These are phyloP conservation scores for Lignosus rhinocerotis DNA, from an alignment of 1,284 basidiomycete genomes.

Conservation along the genomic window DNA sequence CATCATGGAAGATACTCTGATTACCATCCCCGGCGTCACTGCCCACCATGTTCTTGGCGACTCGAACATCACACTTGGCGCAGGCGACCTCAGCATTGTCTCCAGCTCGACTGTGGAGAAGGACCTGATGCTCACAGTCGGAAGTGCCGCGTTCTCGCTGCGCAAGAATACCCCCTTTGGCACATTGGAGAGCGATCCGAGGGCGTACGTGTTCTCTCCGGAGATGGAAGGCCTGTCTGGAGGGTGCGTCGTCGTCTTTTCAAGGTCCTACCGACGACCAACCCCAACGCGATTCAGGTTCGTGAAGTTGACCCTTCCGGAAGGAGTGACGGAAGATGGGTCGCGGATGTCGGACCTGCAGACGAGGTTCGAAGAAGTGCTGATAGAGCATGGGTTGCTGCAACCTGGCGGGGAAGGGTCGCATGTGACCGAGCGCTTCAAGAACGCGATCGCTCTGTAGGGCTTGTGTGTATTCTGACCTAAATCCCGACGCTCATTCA, in stretches of 20 bases:
- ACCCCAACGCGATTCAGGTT: constrained; percentile 15
- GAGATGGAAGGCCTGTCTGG: constrained; percentile 26
- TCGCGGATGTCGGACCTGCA: constrained; percentile 25
- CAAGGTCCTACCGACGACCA: too few relatives aligned
- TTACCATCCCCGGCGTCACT: constrained; percentile 27
- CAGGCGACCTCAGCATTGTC: constrained; percentile 27
- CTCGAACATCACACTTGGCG: constrained; percentile 24
- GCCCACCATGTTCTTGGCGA: constrained; percentile 31
- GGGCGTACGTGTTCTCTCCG: constrained; percentile 32
- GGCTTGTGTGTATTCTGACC: constrained; percentile 1
- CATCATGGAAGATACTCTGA: constrained; percentile 11
- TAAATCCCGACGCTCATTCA: background rate
- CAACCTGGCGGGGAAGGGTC: constrained; percentile 21
- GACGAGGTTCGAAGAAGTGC: constrained; percentile 31
- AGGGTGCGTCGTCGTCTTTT: constrained; percentile 21
- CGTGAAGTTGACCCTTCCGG: constrained; percentile 32
- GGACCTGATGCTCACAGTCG: constrained; percentile 26
- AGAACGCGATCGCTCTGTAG: constrained; percentile 14
- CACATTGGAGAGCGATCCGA: constrained; percentile 27
- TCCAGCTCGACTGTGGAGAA: background rate
- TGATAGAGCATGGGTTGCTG: constrained; percentile 29
- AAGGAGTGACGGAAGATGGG: constrained; percentile 22
- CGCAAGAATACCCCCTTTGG: constrained; percentile 29
- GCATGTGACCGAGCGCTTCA: constrained; percentile 6
- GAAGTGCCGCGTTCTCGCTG: constrained; percentile 30